phyloP scores from a whole-genome alignment of 495 filamentous ascomycete species.

The Halenospora varia region DNA sequence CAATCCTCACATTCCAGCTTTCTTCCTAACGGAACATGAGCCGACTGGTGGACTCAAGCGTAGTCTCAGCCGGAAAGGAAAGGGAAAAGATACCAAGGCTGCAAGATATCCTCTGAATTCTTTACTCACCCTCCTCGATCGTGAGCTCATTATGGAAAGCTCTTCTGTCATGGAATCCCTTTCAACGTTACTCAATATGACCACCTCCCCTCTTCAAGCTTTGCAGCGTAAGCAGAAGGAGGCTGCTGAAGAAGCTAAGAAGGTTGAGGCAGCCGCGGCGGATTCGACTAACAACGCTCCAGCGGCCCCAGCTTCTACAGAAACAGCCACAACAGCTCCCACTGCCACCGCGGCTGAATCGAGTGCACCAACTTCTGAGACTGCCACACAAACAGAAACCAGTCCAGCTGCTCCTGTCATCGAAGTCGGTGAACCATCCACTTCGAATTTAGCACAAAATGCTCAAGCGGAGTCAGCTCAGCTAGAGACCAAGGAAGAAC shows the following conservation, averaged over 20 bases:
- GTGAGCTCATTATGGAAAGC: slow-evolving; percentile 91
- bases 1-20: slow-evolving; percentile 80
- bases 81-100: slow-evolving; percentile 74
- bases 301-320: slow-evolving; percentile 19
- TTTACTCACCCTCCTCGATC: slow-evolving; percentile 80
- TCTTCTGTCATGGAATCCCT: slow-evolving; percentile 92
- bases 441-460: slow-evolving; percentile 43
- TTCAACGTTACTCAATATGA: slow-evolving; percentile 77
- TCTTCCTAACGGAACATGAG: slow-evolving; percentile 96
- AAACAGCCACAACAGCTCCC: slow-evolving; percentile 8
- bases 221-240: slow-evolving; percentile 81
- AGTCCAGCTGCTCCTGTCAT: too few species aligned
- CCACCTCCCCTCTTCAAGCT: slow-evolving; percentile 80
- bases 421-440: slow-evolving; percentile 36
- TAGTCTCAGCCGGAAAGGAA: slow-evolving; percentile 75
- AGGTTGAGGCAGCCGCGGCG: slow-evolving; percentile 55
- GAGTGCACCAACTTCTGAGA: too few species aligned
- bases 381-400: too few species aligned
- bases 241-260: slow-evolving; percentile 43
- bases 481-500: slow-evolving; percentile 2
- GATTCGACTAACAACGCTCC: slow-evolving; percentile 31
- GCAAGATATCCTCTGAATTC: slow-evolving; percentile 90
- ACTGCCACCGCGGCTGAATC: too few species aligned
- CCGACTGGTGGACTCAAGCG: slow-evolving; percentile 66
- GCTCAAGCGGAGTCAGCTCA: slow-evolving; percentile 34